A percentile compares a stretch with the other conserved stretches of the same genome.
Conservation (phyloP, 495 filamentous ascomycete species). For the Penicillium simplicissimum region DNA sequence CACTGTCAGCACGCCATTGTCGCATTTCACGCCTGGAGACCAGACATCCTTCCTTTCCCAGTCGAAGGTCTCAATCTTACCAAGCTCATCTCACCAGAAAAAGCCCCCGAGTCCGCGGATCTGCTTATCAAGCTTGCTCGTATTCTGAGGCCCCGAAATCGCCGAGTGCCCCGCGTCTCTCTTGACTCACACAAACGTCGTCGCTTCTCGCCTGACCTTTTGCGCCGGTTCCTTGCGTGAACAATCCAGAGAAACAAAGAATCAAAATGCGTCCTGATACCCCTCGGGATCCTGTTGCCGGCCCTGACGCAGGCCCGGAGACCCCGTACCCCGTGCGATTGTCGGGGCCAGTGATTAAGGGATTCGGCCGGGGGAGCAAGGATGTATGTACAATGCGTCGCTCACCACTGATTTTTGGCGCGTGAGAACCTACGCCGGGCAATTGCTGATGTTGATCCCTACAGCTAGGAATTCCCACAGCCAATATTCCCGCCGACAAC, state of each 20-base stretch:
- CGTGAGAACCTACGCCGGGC: not conserved
- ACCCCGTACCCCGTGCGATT: constrained; percentile 79
- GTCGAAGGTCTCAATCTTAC: too few relatives aligned
- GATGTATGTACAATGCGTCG: constrained; percentile 51
- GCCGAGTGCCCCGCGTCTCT: constrained; percentile 7
- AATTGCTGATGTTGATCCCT: not conserved
- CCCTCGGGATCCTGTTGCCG: constrained; percentile 64
- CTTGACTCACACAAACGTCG: constrained; percentile 7
- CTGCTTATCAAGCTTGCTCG: constrained; percentile 8
- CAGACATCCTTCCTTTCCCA: not conserved
- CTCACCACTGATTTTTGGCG: not conserved
- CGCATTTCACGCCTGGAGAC: not conserved
- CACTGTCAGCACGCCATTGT: constrained; percentile 6
- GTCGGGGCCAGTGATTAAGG: constrained; percentile 82
- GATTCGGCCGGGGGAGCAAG: constrained; percentile 91
- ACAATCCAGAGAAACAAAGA: not conserved
- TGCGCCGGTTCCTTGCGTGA: not conserved
- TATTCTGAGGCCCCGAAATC: constrained; percentile 1
- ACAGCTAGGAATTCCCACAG: constrained; percentile 90
- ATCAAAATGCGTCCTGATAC: constrained; percentile 41
- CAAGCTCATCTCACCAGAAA: not conserved
- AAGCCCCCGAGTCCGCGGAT: too few relatives aligned
- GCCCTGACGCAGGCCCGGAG: constrained; percentile 67
- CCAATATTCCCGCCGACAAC: constrained; percentile 86
- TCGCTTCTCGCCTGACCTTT: not conserved